Evolutionary conservation across 768 basidiomycete species (phyloP), one percentile per base, ranked within the genome.

Genomic region (Trametes villosa): DNA sequence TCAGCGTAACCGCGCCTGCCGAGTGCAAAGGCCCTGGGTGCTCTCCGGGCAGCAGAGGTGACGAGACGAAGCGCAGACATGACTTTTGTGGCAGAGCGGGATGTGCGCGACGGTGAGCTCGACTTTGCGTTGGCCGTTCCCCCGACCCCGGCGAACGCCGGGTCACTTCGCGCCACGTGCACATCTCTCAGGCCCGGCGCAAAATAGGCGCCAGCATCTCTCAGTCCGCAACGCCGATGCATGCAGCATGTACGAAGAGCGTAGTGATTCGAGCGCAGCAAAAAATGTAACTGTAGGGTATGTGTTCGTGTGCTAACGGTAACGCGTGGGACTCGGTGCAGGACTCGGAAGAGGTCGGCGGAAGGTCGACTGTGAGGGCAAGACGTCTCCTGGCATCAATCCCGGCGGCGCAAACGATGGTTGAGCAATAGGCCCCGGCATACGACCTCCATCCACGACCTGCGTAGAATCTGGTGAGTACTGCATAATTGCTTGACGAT

Each of bases 1-100:
- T 96, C 96, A 51, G 96, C 96, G 75, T 98, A 98, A 41, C 93
- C 92, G 73, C 96, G 87, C 65, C 86, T 80, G 62, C 83, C 84
- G 33, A 85, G 67, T 44, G 79, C 71, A 59, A 87, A 74, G 15
- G 78, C 70, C 33, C 79, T 76, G 20, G 86, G 82, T 66, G 77
- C 82, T 61, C 83, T 86, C 72, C 87, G 84, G 67, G 83, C 81
- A 68, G 80, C 83, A 73, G 86, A 79, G 66, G 86, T 79, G 64
- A 88, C 75, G 64, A 92, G 80, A 75, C 90, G 88, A 68, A 92
- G 79, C 54, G 86, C 84, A 78, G 89, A 86, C 91, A 92, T 92
- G 71, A 78, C 27, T 64, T 64, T 60, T 60, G 63, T 47, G 34
- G 50, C 46, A 46, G 65, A 60, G 42, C 54, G 36, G 63, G 57